phyloP scores from a whole-genome alignment of 805 yeast genomes.

The Vanderwaltozyma tropicalis region DNA sequence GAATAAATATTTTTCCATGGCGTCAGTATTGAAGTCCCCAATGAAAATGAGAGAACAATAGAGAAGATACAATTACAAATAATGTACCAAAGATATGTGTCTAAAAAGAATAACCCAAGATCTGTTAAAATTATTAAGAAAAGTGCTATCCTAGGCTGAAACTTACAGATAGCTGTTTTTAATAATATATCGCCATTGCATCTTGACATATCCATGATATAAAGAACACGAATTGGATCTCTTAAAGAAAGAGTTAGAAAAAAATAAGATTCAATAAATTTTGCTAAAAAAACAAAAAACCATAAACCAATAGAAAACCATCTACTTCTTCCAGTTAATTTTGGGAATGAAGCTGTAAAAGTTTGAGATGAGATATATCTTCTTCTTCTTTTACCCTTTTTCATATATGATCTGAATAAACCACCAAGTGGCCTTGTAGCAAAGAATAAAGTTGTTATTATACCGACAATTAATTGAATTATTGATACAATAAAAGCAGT shows the following conservation, averaged over 20 bases:
- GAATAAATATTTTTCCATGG: slow-evolving; percentile 81
- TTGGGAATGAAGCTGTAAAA: slow-evolving; percentile 52
- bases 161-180: slow-evolving; percentile 42
- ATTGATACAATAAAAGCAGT: slow-evolving; percentile 36
- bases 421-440: slow-evolving; percentile 53
- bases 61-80: slow-evolving; percentile 70
- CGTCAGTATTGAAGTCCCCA: slow-evolving; percentile 78
- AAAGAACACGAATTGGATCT: slow-evolving; percentile 64
- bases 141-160: slow-evolving; percentile 49
- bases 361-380: slow-evolving; percentile 40
- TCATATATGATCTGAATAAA: slow-evolving; percentile 36
- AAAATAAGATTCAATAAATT: slow-evolving; percentile 68
- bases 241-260: slow-evolving; percentile 61
- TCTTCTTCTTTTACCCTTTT: slow-evolving; percentile 28
- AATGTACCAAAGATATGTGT: slow-evolving; percentile 79
- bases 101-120: slow-evolving; percentile 60
- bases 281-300: slow-evolving; percentile 55
- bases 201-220: slow-evolving; percentile 40
- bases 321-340: slow-evolving; percentile 41
- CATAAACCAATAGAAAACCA: slow-evolving; percentile 62
- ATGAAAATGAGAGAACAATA: slow-evolving; percentile 55
- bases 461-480: slow-evolving; percentile 46
- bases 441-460: slow-evolving; percentile 44
- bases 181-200: slow-evolving; percentile 55
- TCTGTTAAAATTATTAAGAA: slow-evolving; percentile 48